These are phyloP conservation scores for Phoma herbarum DNA, from an alignment of 2,329 filamentous ascomycete species.

Conservation along the genomic window DNA sequence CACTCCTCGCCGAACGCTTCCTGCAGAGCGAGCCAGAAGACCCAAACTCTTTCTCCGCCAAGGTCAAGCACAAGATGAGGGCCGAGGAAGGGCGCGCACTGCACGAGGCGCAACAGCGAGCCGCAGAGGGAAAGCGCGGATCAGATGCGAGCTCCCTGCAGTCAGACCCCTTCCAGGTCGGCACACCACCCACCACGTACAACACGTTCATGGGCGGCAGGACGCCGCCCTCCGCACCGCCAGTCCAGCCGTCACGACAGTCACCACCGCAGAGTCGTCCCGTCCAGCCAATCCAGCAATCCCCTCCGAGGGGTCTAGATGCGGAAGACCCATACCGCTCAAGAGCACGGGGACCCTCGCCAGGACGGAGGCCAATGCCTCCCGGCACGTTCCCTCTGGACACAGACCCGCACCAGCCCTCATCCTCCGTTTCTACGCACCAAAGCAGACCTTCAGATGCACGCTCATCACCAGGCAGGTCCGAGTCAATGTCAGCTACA, in stretches of 20 bases:
- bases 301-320: slow-evolving; percentile 28
- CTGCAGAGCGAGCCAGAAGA: slow-evolving; percentile 43
- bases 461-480: slow-evolving; percentile 32
- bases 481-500: slow-evolving; percentile 34
- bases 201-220: slow-evolving; percentile 29
- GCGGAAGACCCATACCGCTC: slow-evolving; percentile 44
- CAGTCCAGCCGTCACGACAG: slow-evolving; percentile 17
- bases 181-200: slow-evolving; percentile 39
- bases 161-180: slow-evolving; percentile 37
- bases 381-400: slow-evolving; percentile 38
- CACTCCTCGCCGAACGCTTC: slow-evolving; percentile 37
- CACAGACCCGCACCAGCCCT: slow-evolving; percentile 34
- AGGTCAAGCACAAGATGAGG: slow-evolving; percentile 61
- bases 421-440: slow-evolving; percentile 40
- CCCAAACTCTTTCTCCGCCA: slow-evolving; percentile 57
- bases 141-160: slow-evolving; percentile 45
- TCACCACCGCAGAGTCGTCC: slow-evolving; percentile 26
- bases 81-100: slow-evolving; percentile 61
- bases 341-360: slow-evolving; percentile 42
- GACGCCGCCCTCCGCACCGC: slow-evolving; percentile 34
- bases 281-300: slow-evolving; percentile 18
- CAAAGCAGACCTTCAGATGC: slow-evolving; percentile 38
- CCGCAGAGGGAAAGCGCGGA: slow-evolving; percentile 31
- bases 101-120: slow-evolving; percentile 53
- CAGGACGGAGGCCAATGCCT: slow-evolving; percentile 38